Base-by-base conservation (phyloP, 352 stramenopile genomes). In the Phytophthora palmivora region DNA sequence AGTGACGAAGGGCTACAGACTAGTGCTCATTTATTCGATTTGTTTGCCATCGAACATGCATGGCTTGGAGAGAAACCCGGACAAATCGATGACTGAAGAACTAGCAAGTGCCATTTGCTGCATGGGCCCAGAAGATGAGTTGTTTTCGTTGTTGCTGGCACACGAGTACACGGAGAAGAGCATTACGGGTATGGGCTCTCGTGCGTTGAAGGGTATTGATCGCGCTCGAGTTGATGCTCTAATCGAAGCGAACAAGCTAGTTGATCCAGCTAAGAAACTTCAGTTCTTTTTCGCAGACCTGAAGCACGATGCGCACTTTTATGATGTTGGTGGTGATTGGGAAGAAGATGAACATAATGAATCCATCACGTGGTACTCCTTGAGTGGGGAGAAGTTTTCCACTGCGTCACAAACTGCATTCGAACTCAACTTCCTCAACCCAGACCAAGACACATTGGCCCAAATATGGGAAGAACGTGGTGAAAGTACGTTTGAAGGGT, bases 361-460 rank as follows among this genome's bases (percentile, higher is more conserved):
- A n/a, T n/a, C n/a, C n/a, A n/a, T n/a, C n/a, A n/a, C n/a, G n/a
- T 44, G 38, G 38, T 44, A 26, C 38, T 24, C 38, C 19, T 26
- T 44, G 47, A 45, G 14, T 46, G 26, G 42, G 11, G 14, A 32
- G 49, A 38, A 47, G 26, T 16, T 24, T 59, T 33, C 2, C 19
- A 19, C 39, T 61, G 16, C 38, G n/a, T 44, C 38, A 9, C 26
- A 37, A 50, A 38, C 3, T n/a, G 56, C 6, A 38, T 30, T 39
- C 28, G 11, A 65, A 72, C 15, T n/a, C n/a, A n/a, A n/a, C n/a
- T 48, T 74, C 14, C 32, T 71, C n/a, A 75, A 75, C 44, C 67
- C 61, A 1, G 45, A 42, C 2, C 56, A 58, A 11, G 57, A 64
- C 39, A 61, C 55, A 2, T 18, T 52, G 12, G 42, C 41, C 1